Percentiles rank a stretch among this genome's conserved stretches.
Evolutionary conservation across 2,329 filamentous ascomycete genomes (phyloP).

Genomic region (Diaporthe citrichinensis): DNA sequence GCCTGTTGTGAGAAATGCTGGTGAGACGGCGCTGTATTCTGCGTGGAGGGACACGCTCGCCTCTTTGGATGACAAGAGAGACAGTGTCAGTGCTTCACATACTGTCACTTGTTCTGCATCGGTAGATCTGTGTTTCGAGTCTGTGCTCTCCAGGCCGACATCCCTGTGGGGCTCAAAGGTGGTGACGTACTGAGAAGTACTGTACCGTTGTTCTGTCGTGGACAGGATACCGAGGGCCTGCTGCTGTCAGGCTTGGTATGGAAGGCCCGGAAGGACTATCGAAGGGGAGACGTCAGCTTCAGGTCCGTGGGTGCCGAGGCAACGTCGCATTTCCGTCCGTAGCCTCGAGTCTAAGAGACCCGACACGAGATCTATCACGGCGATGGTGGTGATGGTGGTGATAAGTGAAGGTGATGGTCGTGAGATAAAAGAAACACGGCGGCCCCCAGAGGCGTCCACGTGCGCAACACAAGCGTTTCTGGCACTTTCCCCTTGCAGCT

Average conservation of each 20-base stretch:
- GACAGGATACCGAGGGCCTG: neutral
- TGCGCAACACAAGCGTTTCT: conserved; percentile 28
- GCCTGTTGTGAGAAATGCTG: too few relatives aligned
- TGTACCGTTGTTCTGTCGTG: neutral
- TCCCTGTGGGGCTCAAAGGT: conserved; percentile 17
- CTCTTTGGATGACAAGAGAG: neutral
- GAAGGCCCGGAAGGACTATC: conserved; percentile 23
- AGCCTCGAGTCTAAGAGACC: conserved; percentile 16
- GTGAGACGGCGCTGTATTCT: neutral
- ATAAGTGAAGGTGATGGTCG: neutral
- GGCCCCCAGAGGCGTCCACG: conserved; percentile 13
- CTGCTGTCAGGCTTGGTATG: conserved; percentile 4
- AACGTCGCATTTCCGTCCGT: conserved; percentile 9
- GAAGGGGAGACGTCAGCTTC: conserved; percentile 26
- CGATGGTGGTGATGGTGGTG: neutral
- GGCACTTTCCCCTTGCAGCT: conserved; percentile 30
- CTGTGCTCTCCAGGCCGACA: conserved; percentile 18
- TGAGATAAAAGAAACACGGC: neutral
- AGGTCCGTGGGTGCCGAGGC: conserved; percentile 21
- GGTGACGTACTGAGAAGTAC: neutral
- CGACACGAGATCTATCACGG: neutral
- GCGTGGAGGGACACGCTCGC: neutral
- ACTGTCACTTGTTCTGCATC: conserved; percentile 29
- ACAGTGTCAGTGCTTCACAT: conserved; percentile 28
- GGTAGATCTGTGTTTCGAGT: conserved; percentile 32